Conservation (phyloP, 129 eudicot species). For the Solidago caesia region DNA sequence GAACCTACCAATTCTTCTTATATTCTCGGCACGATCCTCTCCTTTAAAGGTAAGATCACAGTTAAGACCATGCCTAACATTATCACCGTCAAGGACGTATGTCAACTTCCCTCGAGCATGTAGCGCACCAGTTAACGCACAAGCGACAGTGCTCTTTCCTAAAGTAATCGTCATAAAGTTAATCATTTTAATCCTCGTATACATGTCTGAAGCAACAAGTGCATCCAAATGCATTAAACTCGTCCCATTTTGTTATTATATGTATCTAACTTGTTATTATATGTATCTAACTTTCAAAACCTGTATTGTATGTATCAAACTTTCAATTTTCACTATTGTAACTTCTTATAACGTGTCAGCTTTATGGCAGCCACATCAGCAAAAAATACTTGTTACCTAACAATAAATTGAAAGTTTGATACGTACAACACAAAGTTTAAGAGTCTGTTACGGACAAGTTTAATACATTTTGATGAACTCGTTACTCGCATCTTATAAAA, state of each 20-base stretch:
- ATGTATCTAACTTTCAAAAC: not conserved
- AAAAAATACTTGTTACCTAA: too few species aligned
- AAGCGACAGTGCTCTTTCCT: slow-evolving; percentile 98
- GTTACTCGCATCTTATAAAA: not conserved
- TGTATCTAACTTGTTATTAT: not conserved
- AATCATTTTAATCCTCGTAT: not conserved
- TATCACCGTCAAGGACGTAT: slow-evolving; percentile 94
- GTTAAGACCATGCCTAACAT: slow-evolving; percentile 92
- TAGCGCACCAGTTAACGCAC: slow-evolving; percentile 65
- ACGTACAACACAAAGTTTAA: not conserved
- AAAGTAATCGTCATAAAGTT: slow-evolving; percentile 20
- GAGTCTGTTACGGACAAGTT: too few species aligned
- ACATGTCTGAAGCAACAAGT: not conserved
- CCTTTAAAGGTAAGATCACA: slow-evolving; percentile 74
- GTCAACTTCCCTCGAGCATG: slow-evolving; percentile 85
- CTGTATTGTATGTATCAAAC: too few species aligned
- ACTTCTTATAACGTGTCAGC: too few species aligned
- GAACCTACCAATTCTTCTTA: slow-evolving; percentile 82
- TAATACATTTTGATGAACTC: not conserved
- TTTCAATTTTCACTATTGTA: too few species aligned
- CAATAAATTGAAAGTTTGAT: too few species aligned
- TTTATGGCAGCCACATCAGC: too few species aligned
- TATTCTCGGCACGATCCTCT: slow-evolving; percentile 94
- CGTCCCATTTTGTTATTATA: not conserved
- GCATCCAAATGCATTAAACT: not conserved